phyloP scores from a whole-genome alignment of 208 protist genomes.

The Acanthamoeba lenticulata region DNA sequence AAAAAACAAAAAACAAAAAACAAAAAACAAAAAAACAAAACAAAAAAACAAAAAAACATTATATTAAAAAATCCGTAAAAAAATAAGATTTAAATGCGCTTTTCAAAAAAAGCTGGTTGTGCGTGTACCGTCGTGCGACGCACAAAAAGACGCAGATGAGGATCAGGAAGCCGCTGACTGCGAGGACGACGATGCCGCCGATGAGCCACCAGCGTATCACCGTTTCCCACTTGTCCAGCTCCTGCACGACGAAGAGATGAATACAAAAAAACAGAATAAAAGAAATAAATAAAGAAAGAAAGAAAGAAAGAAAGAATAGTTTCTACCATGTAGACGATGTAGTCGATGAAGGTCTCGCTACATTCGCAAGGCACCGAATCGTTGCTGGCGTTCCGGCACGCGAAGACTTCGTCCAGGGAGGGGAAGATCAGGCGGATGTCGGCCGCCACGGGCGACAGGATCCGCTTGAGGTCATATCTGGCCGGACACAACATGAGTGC shows the following conservation, averaged over 20 bases:
- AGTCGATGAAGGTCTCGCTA: background rate
- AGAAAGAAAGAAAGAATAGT: background rate
- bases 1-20: too few relatives aligned
- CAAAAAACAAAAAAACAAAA: too few relatives aligned
- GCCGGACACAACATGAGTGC: background rate
- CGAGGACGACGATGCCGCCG: background rate
- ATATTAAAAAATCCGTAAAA: too few relatives aligned
- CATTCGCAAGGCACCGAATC: background rate
- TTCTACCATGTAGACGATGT: background rate
- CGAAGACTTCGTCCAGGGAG: background rate
- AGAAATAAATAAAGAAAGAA: background rate
- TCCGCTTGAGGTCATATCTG: background rate
- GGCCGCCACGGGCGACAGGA: background rate
- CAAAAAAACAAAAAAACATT: too few relatives aligned
- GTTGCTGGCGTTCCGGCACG: background rate
- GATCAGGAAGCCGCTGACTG: background rate
- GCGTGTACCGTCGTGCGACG: background rate
- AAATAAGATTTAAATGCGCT: too few relatives aligned
- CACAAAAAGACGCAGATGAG: background rate
- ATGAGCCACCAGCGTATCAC: background rate
- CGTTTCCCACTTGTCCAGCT: background rate
- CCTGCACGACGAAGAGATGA: background rate
- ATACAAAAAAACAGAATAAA: background rate
- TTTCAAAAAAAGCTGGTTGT: too few relatives aligned
- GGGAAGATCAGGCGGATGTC: background rate